Evolutionary conservation across 1,284 basidiomycete species (phyloP), one percentile per base, ranked within the genome.

Genomic region (Rhizoctonia solani): DNA sequence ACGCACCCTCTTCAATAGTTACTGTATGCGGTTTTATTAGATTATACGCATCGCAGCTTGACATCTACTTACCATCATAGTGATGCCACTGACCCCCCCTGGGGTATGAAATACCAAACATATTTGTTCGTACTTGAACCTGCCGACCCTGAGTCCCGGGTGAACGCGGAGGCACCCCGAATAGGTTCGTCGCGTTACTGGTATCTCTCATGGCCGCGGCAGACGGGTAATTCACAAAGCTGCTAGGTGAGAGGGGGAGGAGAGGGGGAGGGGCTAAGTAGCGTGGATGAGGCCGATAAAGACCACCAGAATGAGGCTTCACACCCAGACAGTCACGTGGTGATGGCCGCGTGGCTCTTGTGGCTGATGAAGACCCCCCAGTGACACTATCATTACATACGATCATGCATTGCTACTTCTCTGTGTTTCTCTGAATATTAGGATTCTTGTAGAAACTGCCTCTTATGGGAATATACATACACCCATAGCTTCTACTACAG

Each of bases 1-100:
- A 52, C 58, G n/a, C 19, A 63, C 58, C 58, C 47, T 50, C 14
- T 29, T 63, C 58, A 37, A 63, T 63, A 37, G 52, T 37, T 47
- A 63, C 58, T 63, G 34, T n/a, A 34, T n/a, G 47, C 27, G 30
- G 3, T 14, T 23, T 59, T 9, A 44, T 63, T 23, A 52, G 47
- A 52, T 13, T 63, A 13, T 21, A 5, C 34, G 19, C 46, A 3
- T 46, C 11, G 44, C 23, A 50, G 42, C 42, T 19, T 34, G 23
- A 8, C 21, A 8, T 16, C 34, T 27, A 19, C 58, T 63, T 29
- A 52, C 58, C 58, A 16, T 63, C 58, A 29, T 63, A 63, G 34
- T 63, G 58, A 21, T 63, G 21, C 58, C 58, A 63, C 19, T 37
- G 46, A 41, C 58, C 37, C 21, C 25, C 34, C 23, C 9, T 50